Base-by-base conservation (phyloP, 495 filamentous ascomycete genomes). In the Apodospora peruviana region DNA sequence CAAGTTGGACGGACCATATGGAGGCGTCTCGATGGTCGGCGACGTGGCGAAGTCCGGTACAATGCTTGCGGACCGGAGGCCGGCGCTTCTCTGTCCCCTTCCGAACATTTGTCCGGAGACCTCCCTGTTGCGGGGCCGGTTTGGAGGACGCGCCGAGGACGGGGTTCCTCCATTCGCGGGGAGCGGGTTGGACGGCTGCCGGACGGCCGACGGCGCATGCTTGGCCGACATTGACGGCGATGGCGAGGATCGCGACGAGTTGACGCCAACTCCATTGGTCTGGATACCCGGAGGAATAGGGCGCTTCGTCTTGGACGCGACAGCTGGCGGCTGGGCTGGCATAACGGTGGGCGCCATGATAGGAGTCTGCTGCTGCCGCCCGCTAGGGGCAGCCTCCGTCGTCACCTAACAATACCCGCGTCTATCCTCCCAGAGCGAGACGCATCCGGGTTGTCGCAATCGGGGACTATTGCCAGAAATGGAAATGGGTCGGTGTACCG, bases 281-380 rank as follows among this genome's bases (percentile, higher is more conserved):
- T 86, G 83, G 42, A 82, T 72, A 37, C 82, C 78, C 42, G 84
- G 83, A 46, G 83, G 83, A 51, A 81, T 74, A 50, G 85, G 85
- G 25, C 85, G 85, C 67, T 88, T 88, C 57, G 85, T 80, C 65
- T 89, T 88, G 56, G 76, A 76, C 48, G 79, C 65, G 57, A 74
- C 68, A 53, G 77, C 78, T 23, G 62, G 69, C 41, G 76, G 36
- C 5, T 5, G 5, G 7, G 36, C 36, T 38, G 36, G 7, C 10
- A 18, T 77, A 47, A 68, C 60, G 41, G 71, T 53, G 27, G 73
- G 71, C 53, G 71, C 68, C 73, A 76, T 75, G 42, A 29, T 43
- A 39, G 43, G 16, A 35, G n/a, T 18, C 18, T 40, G 14, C 39
- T 19, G 45, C 27, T 52, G 56, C 50, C 41, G 43, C 45, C 50